A percentile compares a stretch with the other conserved stretches of the same genome.
These are phyloP conservation scores for Dryas drummondii DNA, from an alignment of 306 rosid species.

Conservation along the genomic window DNA sequence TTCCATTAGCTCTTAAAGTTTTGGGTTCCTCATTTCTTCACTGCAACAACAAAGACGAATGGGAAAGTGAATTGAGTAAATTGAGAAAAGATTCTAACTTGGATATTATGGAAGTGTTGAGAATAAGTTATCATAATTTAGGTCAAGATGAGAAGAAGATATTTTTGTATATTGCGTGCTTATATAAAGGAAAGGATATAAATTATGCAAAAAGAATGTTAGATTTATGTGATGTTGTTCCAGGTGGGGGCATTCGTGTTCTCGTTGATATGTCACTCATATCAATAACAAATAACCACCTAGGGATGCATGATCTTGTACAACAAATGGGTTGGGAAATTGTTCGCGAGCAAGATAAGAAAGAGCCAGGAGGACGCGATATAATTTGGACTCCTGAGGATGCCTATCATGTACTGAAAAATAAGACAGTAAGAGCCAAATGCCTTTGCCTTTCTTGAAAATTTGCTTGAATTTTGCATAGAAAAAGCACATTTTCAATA, in stretches of 20 bases:
- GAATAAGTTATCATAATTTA: conserved; percentile 18
- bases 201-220: conserved; percentile 15
- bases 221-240: conserved; percentile 11
- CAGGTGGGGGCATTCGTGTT: conserved; percentile 31
- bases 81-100: not conserved
- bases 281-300: not conserved
- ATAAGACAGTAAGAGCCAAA: conserved; percentile 2
- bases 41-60: not conserved
- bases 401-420: conserved; percentile 24
- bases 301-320: conserved; percentile 34
- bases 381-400: conserved; percentile 28
- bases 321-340: conserved; percentile 37
- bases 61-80: not conserved
- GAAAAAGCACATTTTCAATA: too few relatives aligned
- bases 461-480: too few relatives aligned
- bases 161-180: conserved; percentile 31
- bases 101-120: not conserved
- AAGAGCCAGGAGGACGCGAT: not conserved
- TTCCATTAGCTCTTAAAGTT: not conserved
- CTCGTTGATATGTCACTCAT: conserved; percentile 41
- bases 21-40: not conserved
- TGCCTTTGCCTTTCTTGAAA: too few relatives aligned
- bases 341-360: conserved; percentile 19
- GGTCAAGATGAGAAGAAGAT: conserved; percentile 19
- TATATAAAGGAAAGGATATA: conserved; percentile 31